Percentiles rank a stretch among this genome's conserved stretches.
Conservation (phyloP, 257 asterid species). For the Petunia axillaris region DNA sequence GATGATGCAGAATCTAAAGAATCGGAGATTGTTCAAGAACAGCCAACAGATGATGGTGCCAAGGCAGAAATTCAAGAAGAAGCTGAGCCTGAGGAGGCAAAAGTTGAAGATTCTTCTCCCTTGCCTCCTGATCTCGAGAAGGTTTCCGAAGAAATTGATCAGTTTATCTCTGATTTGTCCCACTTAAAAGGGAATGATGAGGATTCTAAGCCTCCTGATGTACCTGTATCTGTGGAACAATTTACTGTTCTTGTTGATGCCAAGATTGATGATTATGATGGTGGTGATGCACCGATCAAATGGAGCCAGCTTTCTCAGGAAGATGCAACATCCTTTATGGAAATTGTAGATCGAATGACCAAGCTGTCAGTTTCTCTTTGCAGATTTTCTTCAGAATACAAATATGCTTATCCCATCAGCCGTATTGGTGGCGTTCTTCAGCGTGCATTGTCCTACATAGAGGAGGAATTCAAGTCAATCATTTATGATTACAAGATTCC, state of each 20-base stretch:
- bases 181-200: slow-evolving; percentile 20
- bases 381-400: slow-evolving; percentile 50
- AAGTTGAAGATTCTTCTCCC: slow-evolving; percentile 35
- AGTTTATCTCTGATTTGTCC: slow-evolving; percentile 48
- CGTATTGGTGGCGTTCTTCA: slow-evolving; percentile 63
- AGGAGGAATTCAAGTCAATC: slow-evolving; percentile 67
- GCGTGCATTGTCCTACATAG: slow-evolving; percentile 70
- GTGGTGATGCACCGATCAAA: slow-evolving; percentile 36
- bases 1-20: slow-evolving; percentile 21
- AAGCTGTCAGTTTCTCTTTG: slow-evolving; percentile 43
- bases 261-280: slow-evolving; percentile 52
- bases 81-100: slow-evolving; percentile 29
- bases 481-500: slow-evolving; percentile 53
- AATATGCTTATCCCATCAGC: slow-evolving; percentile 63
- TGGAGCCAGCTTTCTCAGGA: slow-evolving; percentile 56
- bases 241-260: slow-evolving; percentile 70
- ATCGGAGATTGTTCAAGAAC: slow-evolving; percentile 9
- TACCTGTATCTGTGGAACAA: slow-evolving; percentile 68
- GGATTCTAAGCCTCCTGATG: slow-evolving; percentile 45
- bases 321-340: slow-evolving; percentile 54
- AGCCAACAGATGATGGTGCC: slow-evolving; percentile 20
- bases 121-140: slow-evolving; percentile 72
- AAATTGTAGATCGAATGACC: slow-evolving; percentile 45
- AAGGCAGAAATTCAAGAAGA: background rate
- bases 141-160: slow-evolving; percentile 63